Evolutionary conservation across 768 basidiomycete genomes (phyloP).

Genomic region (Tylopilus sp.): DNA sequence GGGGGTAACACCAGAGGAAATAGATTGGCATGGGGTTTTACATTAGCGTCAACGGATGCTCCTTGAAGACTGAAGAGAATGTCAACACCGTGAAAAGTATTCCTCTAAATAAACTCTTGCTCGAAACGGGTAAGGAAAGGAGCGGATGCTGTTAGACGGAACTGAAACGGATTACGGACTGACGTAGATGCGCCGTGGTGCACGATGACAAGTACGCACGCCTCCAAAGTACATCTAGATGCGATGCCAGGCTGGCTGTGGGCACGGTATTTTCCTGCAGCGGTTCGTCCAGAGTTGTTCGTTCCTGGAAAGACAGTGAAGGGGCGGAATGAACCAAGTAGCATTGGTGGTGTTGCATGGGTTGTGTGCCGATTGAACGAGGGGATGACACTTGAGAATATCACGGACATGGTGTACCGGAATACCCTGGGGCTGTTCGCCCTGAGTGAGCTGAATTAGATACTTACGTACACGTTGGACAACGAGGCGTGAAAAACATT

Average conservation of each 20-base stretch:
- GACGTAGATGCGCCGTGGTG: slow-evolving; percentile 68
- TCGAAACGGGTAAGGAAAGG: slow-evolving; percentile 63
- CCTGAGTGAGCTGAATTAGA: slow-evolving; percentile 35
- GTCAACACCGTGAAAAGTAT: slow-evolving; percentile 52
- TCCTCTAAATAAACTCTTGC: slow-evolving; percentile 55
- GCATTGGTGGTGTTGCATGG: slow-evolving; percentile 71
- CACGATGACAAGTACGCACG: slow-evolving; percentile 62
- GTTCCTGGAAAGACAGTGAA: slow-evolving; percentile 60
- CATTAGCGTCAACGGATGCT: slow-evolving; percentile 68
- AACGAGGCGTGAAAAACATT: no score
- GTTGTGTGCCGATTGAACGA: slow-evolving; percentile 51
- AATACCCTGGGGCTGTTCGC: slow-evolving; percentile 64
- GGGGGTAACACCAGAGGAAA: not conserved
- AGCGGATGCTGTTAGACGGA: not conserved
- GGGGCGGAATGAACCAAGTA: slow-evolving; percentile 71
- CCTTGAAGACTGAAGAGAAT: slow-evolving; percentile 69
- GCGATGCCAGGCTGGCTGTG: slow-evolving; percentile 45
- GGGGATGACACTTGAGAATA: slow-evolving; percentile 47
- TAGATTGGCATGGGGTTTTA: slow-evolving; percentile 70
- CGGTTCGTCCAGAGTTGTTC: slow-evolving; percentile 57
- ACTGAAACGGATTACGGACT: not conserved
- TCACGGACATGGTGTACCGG: slow-evolving; percentile 55
- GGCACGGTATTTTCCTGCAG: slow-evolving; percentile 47
- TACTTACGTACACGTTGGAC: slow-evolving; percentile 18
- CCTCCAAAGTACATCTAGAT: slow-evolving; percentile 49